A percentile compares a stretch with the other conserved stretches of the same genome.
phyloP scores from a whole-genome alignment of 306 rosid species.

The Elaeagnus macrophylla region DNA sequence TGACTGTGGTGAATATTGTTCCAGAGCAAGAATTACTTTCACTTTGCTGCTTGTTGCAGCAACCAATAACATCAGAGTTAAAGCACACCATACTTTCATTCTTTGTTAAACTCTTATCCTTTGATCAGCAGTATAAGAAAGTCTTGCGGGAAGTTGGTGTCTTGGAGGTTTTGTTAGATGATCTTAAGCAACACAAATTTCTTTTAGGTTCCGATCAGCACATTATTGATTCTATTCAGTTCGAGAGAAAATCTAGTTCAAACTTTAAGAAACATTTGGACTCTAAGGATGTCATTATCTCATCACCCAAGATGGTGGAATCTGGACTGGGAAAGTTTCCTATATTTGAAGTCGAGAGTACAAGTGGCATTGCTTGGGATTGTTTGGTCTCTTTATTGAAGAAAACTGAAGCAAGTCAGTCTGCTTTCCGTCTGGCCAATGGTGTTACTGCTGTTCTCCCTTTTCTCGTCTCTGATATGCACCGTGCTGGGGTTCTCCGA shows the following conservation, averaged over 20 bases:
- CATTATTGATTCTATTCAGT: slow-evolving; percentile 33
- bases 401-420: slow-evolving; percentile 86
- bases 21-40: slow-evolving; percentile 99
- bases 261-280: slow-evolving; percentile 70
- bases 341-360: slow-evolving; percentile 72
- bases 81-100: slow-evolving; percentile 87
- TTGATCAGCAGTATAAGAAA: slow-evolving; percentile 96
- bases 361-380: slow-evolving; percentile 88
- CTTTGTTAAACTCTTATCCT: slow-evolving; percentile 89
- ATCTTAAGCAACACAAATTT: slow-evolving; percentile 75
- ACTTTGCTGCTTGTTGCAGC: slow-evolving; percentile 97
- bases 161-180: slow-evolving; percentile 91
- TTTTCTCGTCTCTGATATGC: slow-evolving; percentile 69
- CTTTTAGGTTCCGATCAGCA: slow-evolving; percentile 56
- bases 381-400: slow-evolving; percentile 84
- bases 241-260: slow-evolving; percentile 56
- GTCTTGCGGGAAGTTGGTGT: slow-evolving; percentile 99
- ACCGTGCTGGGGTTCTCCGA: slow-evolving; percentile 87
- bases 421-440: slow-evolving; percentile 73
- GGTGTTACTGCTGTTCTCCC: slow-evolving; percentile 78
- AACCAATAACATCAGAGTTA: slow-evolving; percentile 78
- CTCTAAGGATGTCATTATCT: slow-evolving; percentile 68
- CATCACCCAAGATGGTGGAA: slow-evolving; percentile 71
- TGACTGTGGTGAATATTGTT: slow-evolving; percentile 94
- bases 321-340: slow-evolving; percentile 81